These are phyloP conservation scores for Perilla frutescens DNA, from an alignment of 257 asterid genomes.

Conservation along the genomic window DNA sequence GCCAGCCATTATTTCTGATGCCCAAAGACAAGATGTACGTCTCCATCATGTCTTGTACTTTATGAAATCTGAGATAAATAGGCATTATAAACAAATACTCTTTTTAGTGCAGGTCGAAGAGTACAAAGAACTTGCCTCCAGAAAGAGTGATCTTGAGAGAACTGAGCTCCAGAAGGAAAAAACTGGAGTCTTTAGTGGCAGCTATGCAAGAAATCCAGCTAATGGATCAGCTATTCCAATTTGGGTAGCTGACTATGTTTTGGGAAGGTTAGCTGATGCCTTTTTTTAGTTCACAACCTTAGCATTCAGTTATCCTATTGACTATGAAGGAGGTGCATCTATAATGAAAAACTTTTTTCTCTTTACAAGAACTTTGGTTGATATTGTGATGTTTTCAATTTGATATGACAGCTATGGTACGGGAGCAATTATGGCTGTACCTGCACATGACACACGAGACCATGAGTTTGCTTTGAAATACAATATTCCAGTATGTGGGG, in stretches of 20 bases:
- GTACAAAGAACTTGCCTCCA: constrained; percentile 82
- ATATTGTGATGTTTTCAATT: constrained; percentile 31
- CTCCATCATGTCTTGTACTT: constrained; percentile 25
- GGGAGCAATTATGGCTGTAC: constrained; percentile 99
- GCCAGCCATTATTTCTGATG: constrained; percentile 68
- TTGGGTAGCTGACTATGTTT: constrained; percentile 98
- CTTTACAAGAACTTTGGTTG: constrained; percentile 20
- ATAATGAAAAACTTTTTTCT: not conserved
- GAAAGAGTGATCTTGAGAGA: constrained; percentile 97
- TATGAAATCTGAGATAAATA: constrained; percentile 20
- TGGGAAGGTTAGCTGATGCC: constrained; percentile 70
- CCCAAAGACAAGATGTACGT: constrained; percentile 71
- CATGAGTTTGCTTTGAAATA: constrained; percentile 92
- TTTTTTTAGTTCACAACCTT: constrained; percentile 7
- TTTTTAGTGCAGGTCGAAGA: constrained; percentile 72
- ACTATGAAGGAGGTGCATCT: constrained; percentile 29
- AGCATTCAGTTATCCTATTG: not conserved
- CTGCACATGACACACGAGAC: constrained; percentile 98
- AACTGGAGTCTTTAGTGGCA: constrained; percentile 90
- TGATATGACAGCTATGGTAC: constrained; percentile 87
- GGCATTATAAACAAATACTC: constrained; percentile 30
- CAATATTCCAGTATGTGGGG: constrained; percentile 69
- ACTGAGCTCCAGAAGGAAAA: constrained; percentile 98
- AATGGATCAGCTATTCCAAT: constrained; percentile 82
- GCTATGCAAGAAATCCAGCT: constrained; percentile 92